Conservation (phyloP, 805 yeast species). For the Osmozyma mogii region DNA sequence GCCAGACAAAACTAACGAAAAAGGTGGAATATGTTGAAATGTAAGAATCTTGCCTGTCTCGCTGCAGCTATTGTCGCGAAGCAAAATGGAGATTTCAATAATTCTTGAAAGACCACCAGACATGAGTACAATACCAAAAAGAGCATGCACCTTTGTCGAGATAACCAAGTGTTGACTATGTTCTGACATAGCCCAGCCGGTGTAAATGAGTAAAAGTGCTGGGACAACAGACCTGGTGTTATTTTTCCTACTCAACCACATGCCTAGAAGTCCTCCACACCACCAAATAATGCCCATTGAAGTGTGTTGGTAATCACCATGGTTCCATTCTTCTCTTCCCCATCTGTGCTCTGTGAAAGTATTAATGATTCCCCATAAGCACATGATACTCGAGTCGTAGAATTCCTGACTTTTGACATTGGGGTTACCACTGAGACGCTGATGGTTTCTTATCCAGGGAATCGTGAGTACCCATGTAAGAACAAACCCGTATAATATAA, state of each 20-base stretch:
- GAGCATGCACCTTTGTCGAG: slow-evolving; percentile 79
- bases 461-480: slow-evolving; percentile 57
- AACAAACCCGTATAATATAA: slow-evolving; percentile 71
- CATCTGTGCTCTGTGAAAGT: slow-evolving; percentile 96
- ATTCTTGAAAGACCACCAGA: slow-evolving; percentile 70
- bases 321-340: slow-evolving; percentile 84
- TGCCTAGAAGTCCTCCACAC: slow-evolving; percentile 85
- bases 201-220: slow-evolving; percentile 69
- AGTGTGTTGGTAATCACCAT: slow-evolving; percentile 92
- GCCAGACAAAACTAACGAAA: slow-evolving; percentile 73
- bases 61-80: slow-evolving; percentile 48
- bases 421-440: slow-evolving; percentile 11
- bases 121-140: slow-evolving; percentile 80
- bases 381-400: slow-evolving; percentile 74
- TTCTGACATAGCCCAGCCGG: slow-evolving; percentile 93
- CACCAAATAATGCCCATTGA: slow-evolving; percentile 97
- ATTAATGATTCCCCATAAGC: slow-evolving; percentile 86
- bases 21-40: slow-evolving; percentile 84
- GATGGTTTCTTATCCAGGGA: slow-evolving; percentile 63
- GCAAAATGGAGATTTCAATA: slow-evolving; percentile 70
- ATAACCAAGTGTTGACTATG: slow-evolving; percentile 71
- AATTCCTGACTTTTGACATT: slow-evolving; percentile 62
- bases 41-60: slow-evolving; percentile 42
- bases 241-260: slow-evolving; percentile 54
- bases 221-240: slow-evolving; percentile 59